Percentiles rank a stretch among this genome's conserved stretches.
Evolutionary conservation across 305 asterid species (phyloP).

Genomic region (Rubia balearica): DNA sequence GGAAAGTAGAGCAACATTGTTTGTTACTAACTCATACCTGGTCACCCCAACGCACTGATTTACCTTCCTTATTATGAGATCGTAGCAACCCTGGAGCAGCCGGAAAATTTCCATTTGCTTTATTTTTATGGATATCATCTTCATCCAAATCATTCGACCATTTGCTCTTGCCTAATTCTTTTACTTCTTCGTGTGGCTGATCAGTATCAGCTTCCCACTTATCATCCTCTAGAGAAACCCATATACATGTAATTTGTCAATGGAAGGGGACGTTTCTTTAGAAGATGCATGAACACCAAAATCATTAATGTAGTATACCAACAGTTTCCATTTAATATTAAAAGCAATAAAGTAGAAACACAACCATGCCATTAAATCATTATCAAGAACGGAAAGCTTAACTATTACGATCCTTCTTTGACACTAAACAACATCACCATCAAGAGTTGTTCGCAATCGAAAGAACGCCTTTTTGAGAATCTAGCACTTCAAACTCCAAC

Average conservation of each 20-base stretch:
- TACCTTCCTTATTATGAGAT: conserved; percentile 75
- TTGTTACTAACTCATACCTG: conserved; percentile 51
- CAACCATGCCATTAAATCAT: background rate
- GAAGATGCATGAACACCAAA: background rate
- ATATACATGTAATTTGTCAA: background rate
- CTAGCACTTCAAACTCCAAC: background rate
- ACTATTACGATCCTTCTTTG: background rate
- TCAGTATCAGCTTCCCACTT: conserved; percentile 37
- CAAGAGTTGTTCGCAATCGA: background rate
- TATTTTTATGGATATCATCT: conserved; percentile 39
- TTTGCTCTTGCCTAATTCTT: conserved; percentile 81
- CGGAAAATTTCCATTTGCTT: conserved; percentile 35
- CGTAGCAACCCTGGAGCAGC: conserved; percentile 42
- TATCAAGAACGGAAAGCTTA: background rate
- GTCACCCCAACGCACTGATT: conserved; percentile 93
- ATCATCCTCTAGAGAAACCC: conserved; percentile 39
- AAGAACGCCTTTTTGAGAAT: background rate
- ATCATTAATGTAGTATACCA: background rate
- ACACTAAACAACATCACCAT: too few relatives aligned
- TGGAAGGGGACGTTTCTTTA: background rate
- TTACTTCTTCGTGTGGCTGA: conserved; percentile 45
- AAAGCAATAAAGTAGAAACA: background rate
- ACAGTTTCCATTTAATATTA: background rate
- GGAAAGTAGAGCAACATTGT: background rate
- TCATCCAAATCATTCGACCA: conserved; percentile 88